phyloP scores from a whole-genome alignment of 148 eudicot genomes.

The Amaranthus hypochondriacus region DNA sequence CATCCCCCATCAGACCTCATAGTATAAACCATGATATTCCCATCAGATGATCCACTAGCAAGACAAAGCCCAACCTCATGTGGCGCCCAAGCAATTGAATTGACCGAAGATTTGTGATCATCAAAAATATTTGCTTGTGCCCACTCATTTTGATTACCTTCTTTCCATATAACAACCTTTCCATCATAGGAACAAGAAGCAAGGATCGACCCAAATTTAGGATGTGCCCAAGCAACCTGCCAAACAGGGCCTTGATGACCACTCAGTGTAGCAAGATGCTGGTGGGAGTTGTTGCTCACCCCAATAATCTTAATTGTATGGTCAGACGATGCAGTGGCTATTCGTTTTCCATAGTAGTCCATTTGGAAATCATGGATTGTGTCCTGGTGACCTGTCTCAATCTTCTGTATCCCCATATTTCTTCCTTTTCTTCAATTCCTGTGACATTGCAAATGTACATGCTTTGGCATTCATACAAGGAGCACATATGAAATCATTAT shows the following conservation, averaged over 20 bases:
- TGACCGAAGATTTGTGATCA: constrained; percentile 37
- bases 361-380: constrained; percentile 40
- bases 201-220: constrained; percentile 36
- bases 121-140: constrained; percentile 31
- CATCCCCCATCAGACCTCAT: constrained; percentile 39
- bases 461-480: not conserved
- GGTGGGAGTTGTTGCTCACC: constrained; percentile 36
- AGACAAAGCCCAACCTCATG: constrained; percentile 42
- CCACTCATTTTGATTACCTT: constrained; percentile 43
- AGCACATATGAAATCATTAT: too few species aligned
- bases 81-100: constrained; percentile 43
- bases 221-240: constrained; percentile 45
- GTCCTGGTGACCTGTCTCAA: constrained; percentile 40
- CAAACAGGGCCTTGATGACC: constrained; percentile 47
- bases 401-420: constrained; percentile 35
- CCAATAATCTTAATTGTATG: constrained; percentile 38
- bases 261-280: constrained; percentile 38
- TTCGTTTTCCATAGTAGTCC: constrained; percentile 45
- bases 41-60: constrained; percentile 37
- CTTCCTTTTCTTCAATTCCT: constrained; percentile 5
- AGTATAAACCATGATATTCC: constrained; percentile 38
- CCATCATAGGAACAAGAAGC: constrained; percentile 42
- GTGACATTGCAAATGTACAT: not conserved
- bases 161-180: constrained; percentile 41
- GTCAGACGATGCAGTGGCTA: constrained; percentile 43